Base-by-base conservation (phyloP, 176 grass and related monocot genomes). In the Bromus sterilis region DNA sequence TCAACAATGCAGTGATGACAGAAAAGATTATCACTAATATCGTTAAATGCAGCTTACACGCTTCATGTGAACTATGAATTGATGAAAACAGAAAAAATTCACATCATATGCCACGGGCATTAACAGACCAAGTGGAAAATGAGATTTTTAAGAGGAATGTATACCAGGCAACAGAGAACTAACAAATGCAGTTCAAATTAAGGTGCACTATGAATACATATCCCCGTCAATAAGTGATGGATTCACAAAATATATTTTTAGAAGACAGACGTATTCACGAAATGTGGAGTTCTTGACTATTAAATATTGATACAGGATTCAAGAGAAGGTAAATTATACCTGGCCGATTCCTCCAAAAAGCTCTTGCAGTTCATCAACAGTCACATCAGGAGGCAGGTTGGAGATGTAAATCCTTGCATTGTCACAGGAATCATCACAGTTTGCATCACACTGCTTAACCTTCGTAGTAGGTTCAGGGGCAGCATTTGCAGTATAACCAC, bases 331-430 rank as follows among this genome's bases (percentile, higher is more conserved):
- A 66, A 77, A 51, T 28, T 37, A 57, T 93, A 99, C 97, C 91
- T 93, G 93, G 48, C 93, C 97, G 12, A 99, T 99, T 79, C 91
- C 93, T 56, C 93, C 93, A 91, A 99, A 99, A 76, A 99, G 78
- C 15, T 99, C 91, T 72, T 91, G 93, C 75, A 99, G 74, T 85
- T 99, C 97, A 39, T 99, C 97, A 83, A 90, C 75, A 44, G 91
- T 91, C 55, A 92, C 97, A 92, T 99, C 91, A 29, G 91, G 93
- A 18, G 97, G 97, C 78, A 99, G 91, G 69, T 99, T 99, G 49
- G 97, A 99, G 43, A 99, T 99, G 68, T 99, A 99, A 84, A 99
- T 99, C 80, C 97, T 99, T 41, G 97, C 46, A 18, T 96, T 99
- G 51, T 99, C 97, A 87, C 97, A 99, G 25, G 82, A 85, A 32